Evolutionary conservation across 768 basidiomycete species (phyloP).

Genomic region (Collybia mongolica): DNA sequence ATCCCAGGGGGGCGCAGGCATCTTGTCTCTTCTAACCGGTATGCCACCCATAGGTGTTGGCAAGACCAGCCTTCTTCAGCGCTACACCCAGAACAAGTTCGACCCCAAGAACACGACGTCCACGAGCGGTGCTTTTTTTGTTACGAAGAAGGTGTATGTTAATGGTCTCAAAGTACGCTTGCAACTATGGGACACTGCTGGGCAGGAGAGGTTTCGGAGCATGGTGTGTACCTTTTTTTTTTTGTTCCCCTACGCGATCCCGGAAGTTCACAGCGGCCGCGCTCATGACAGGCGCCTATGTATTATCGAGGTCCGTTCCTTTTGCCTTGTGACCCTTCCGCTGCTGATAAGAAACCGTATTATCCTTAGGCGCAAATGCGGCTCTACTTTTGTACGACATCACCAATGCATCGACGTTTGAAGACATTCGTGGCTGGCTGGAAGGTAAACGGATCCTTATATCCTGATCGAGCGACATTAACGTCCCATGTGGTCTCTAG

Average conservation of each 20-base stretch:
- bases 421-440: constrained; percentile 90
- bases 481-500: constrained; percentile 36
- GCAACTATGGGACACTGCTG: constrained; percentile 92
- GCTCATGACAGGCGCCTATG: constrained; percentile 74
- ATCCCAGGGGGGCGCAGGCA: constrained; percentile 6
- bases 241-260: constrained; percentile 9
- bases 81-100: constrained; percentile 90
- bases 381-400: constrained; percentile 95
- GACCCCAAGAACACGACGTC: constrained; percentile 86
- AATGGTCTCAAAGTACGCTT: constrained; percentile 84
- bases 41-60: constrained; percentile 64
- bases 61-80: constrained; percentile 87
- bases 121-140: constrained; percentile 91
- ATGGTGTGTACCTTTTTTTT: constrained; percentile 61
- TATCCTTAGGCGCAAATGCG: constrained; percentile 75
- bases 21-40: constrained; percentile 1
- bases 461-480: constrained; percentile 14
- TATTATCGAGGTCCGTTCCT: constrained; percentile 71
- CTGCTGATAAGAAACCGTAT: constrained; percentile 11
- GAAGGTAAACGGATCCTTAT: constrained; percentile 54
- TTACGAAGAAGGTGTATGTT: constrained; percentile 87
- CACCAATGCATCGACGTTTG: constrained; percentile 84
- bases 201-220: constrained; percentile 89
- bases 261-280: constrained; percentile 13
- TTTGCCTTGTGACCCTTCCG: constrained; percentile 11